Percentiles rank a stretch among this genome's conserved stretches.
Conservation (phyloP, 805 yeast genomes). For the Hanseniaspora lachancei region DNA sequence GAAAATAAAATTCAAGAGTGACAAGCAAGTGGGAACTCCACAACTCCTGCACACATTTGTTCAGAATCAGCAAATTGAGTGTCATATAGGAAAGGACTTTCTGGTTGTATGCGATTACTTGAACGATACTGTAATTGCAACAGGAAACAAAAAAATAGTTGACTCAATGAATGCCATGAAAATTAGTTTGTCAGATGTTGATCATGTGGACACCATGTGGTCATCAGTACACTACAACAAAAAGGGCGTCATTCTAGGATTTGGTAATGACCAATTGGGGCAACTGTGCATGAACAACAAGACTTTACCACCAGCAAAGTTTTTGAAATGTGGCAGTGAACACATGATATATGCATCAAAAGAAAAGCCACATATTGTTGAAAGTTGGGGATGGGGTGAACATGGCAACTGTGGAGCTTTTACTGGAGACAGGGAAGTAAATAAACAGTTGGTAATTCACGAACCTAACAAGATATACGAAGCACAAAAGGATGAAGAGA, state of each 20-base stretch:
- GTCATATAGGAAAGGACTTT: conserved; percentile 47
- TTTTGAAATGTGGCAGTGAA: conserved; percentile 57
- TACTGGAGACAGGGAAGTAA: neutral
- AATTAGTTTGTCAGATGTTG: conserved; percentile 9
- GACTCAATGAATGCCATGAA: conserved; percentile 20
- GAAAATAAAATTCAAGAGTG: conserved; percentile 15
- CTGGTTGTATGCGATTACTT: conserved; percentile 28
- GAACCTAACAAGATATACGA: neutral
- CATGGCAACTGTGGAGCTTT: conserved; percentile 80
- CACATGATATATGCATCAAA: conserved; percentile 44
- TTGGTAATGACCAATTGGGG: conserved; percentile 68
- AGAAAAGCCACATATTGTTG: conserved; percentile 27
- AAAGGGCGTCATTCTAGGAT: neutral
- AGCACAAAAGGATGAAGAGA: conserved; percentile 25
- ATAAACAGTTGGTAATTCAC: conserved; percentile 6
- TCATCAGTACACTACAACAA: conserved; percentile 48
- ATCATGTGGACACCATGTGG: conserved; percentile 46
- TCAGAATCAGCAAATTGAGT: neutral
- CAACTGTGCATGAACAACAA: conserved; percentile 35
- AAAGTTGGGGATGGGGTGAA: conserved; percentile 98
- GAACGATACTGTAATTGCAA: conserved; percentile 14
- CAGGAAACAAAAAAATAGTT: conserved; percentile 25
- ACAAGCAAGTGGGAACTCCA: conserved; percentile 16
- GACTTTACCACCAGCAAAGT: neutral
- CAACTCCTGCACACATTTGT: neutral